phyloP scores from a whole-genome alignment of 768 basidiomycete species.

The Podaxis carcinomalis region DNA sequence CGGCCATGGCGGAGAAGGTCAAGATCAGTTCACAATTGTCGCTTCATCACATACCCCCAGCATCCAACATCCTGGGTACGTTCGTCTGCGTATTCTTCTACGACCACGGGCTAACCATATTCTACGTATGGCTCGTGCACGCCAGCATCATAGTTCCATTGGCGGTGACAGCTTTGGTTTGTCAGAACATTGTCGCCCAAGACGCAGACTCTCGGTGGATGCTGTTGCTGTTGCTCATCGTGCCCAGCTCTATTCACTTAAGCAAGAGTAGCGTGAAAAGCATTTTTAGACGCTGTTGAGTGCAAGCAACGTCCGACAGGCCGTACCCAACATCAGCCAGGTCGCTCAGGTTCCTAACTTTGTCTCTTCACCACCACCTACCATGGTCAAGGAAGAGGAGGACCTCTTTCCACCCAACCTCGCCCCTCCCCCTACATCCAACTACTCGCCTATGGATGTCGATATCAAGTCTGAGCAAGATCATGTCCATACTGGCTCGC shows the following conservation, averaged over 20 bases:
- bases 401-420: constrained; percentile 25
- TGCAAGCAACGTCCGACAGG: background rate
- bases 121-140: background rate
- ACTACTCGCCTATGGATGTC: constrained; percentile 23
- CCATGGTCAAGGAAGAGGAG: constrained; percentile 15
- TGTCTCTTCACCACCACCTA: constrained; percentile 7
- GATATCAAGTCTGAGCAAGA: constrained; percentile 27
- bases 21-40: constrained; percentile 5
- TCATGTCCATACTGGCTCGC: constrained; percentile 4
- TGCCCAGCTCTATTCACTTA: background rate
- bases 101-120: too few species aligned
- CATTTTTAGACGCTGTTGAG: background rate
- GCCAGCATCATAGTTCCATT: background rate
- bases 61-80: background rate
- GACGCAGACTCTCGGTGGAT: constrained; percentile 2
- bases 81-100: background rate
- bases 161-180: background rate
- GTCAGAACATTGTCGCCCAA: background rate
- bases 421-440: constrained; percentile 22
- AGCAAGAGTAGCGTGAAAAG: background rate
- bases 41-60: constrained; percentile 2
- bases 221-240: background rate
- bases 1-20: constrained; percentile 23
- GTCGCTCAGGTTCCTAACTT: background rate
- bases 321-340: constrained; percentile 1